A percentile compares a stretch with the other conserved stretches of the same genome.
These are phyloP conservation scores for Cladosporium cucumerinum DNA, from an alignment of 2,329 filamentous ascomycete genomes.

Conservation along the genomic window DNA sequence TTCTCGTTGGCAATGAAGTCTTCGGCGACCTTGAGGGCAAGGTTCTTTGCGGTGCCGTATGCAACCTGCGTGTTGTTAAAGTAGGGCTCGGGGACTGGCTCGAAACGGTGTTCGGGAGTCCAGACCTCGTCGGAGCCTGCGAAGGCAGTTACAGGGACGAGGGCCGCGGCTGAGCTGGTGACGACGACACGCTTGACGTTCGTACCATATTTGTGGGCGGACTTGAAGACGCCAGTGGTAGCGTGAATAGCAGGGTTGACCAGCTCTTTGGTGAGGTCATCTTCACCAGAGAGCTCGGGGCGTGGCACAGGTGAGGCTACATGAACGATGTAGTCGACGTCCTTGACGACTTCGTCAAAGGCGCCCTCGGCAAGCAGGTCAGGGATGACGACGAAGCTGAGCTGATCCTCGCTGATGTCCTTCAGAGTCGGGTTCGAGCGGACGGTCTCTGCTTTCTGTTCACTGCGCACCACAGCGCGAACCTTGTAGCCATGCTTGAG, in stretches of 20 bases:
- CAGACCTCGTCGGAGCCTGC: background rate
- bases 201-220: conserved; percentile 33
- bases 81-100: background rate
- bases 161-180: conserved; percentile 26
- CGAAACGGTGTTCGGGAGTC: background rate
- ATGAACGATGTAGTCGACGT: conserved; percentile 40
- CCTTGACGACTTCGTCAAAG: conserved; percentile 42
- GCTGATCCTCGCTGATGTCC: background rate
- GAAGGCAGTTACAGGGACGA: conserved; percentile 3
- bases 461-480: conserved; percentile 27
- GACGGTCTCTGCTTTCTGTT: conserved; percentile 23
- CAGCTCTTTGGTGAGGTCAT: conserved; percentile 18
- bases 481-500: conserved; percentile 28
- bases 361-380: conserved; percentile 38
- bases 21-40: conserved; percentile 19
- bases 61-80: conserved; percentile 13
- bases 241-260: conserved; percentile 32
- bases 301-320: conserved; percentile 25
- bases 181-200: conserved; percentile 40
- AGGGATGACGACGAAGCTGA: conserved; percentile 34
- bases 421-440: conserved; percentile 18
- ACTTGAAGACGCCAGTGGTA: conserved; percentile 37
- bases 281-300: conserved; percentile 2
- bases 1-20: conserved; percentile 20
- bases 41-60: conserved; percentile 21